Evolutionary conservation across 208 protist genomes (phyloP).

Genomic region (Phytomonas sp.): DNA sequence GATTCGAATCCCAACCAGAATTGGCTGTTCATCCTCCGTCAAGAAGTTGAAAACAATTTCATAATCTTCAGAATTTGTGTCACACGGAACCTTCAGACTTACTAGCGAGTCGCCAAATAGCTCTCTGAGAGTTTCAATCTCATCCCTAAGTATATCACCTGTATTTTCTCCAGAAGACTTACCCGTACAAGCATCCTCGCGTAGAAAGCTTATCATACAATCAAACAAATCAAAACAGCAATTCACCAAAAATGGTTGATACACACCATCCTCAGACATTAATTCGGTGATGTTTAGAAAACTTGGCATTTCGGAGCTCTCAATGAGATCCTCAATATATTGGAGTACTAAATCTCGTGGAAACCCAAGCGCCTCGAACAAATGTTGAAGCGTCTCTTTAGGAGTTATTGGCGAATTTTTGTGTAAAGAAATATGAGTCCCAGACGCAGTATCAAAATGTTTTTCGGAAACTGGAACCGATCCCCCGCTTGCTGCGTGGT

Average conservation of each 20-base stretch:
- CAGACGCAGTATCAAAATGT: constrained; percentile 68
- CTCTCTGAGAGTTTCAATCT: constrained; percentile 45
- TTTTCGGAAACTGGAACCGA: constrained; percentile 71
- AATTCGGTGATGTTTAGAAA: constrained; percentile 62
- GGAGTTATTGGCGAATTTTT: constrained; percentile 68
- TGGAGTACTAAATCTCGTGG: constrained; percentile 71
- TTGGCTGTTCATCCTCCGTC: constrained; percentile 31
- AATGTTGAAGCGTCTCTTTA: constrained; percentile 55
- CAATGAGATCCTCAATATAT: constrained; percentile 67
- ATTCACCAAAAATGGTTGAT: constrained; percentile 72
- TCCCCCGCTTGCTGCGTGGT: constrained; percentile 78
- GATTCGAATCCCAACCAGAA: constrained; percentile 57
- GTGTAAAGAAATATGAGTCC: constrained; percentile 62
- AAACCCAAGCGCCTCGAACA: constrained; percentile 83
- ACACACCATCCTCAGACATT: constrained; percentile 36
- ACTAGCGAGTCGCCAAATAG: constrained; percentile 73
- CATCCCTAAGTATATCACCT: constrained; percentile 50
- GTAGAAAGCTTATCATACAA: constrained; percentile 66
- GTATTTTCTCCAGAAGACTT: constrained; percentile 30
- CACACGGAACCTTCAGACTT: constrained; percentile 42
- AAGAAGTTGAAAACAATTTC: constrained; percentile 67
- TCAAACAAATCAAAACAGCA: constrained; percentile 83
- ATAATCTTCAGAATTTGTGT: constrained; percentile 37
- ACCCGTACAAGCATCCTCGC: constrained; percentile 29
- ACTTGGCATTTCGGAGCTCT: constrained; percentile 29